Percentiles rank a stretch among this genome's conserved stretches.
These are phyloP conservation scores for Sporothrix dimorphospora DNA, from an alignment of 2,329 filamentous ascomycete genomes.

Conservation along the genomic window DNA sequence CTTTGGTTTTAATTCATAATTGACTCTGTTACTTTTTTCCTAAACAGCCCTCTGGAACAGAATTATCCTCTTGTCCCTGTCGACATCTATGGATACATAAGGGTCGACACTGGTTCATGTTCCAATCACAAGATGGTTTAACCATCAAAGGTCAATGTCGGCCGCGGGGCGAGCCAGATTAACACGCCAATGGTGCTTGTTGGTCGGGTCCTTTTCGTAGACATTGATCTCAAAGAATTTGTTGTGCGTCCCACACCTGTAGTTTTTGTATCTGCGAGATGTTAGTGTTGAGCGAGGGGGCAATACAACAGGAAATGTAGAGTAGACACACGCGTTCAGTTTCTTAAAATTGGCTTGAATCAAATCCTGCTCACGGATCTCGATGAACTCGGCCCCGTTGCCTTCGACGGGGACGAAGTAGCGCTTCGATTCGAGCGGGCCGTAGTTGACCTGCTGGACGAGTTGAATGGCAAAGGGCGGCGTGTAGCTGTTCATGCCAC, in stretches of 20 bases:
- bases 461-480: slow-evolving; percentile 45
- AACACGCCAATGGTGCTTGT: slow-evolving; percentile 50
- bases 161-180: slow-evolving; percentile 47
- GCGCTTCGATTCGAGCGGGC: slow-evolving; percentile 47
- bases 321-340: slow-evolving; percentile 47
- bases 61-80: too few relatives aligned
- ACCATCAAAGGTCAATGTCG: slow-evolving; percentile 44
- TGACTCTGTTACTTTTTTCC: too few relatives aligned
- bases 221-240: slow-evolving; percentile 55
- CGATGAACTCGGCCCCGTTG: slow-evolving; percentile 37
- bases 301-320: too few relatives aligned
- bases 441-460: slow-evolving; percentile 51
- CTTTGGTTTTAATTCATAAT: too few relatives aligned
- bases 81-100: too few relatives aligned
- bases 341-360: slow-evolving; percentile 49
- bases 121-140: too few relatives aligned
- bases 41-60: too few relatives aligned
- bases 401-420: slow-evolving; percentile 44
- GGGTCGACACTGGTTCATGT: too few relatives aligned
- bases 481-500: slow-evolving; percentile 4
- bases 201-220: slow-evolving; percentile 52
- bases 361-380: slow-evolving; percentile 44
- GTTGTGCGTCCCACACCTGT: slow-evolving; percentile 47
- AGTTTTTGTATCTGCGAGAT: slow-evolving; percentile 50
- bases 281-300: too few relatives aligned